Evolutionary conservation across 2,329 filamentous ascomycete species (phyloP), one percentile per base, ranked within the genome.

Genomic region (Penicillium sp.): DNA sequence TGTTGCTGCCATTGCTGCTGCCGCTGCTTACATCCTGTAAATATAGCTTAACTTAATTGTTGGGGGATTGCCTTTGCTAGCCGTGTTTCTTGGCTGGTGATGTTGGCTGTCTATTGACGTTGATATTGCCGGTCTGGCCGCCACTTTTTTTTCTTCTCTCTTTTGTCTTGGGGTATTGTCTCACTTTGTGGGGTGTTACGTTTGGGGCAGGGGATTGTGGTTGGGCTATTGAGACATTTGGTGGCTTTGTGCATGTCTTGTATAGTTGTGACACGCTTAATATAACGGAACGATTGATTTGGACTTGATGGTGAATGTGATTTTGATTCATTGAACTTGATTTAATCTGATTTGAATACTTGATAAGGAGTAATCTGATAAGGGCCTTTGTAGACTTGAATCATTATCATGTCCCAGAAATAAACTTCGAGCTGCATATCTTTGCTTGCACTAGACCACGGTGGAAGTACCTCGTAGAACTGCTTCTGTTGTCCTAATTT

Each of bases 11-110:
- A 15, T 70, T 30, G 70, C 66, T 30, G 72, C 68, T n/a, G 70
- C 65, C 28, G 70, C 67, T 59, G 68, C 65, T 54, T 71, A 68
- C 61, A 53, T 71, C 42, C 65, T 72, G 66, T 72, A 67, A 70
- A 67, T 67, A 61, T 67, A 66, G 53, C 53, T 56, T 53, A 50
- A 38, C 51, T 50, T 57, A 57, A 60, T 56, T 42, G 30, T 54
- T 15, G 30, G 30, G 35, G 17, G 24, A 19, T 54, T 54, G 51
- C 50, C 58, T 26, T 28, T 19, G 38, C 33, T 22, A 10, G 24
- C 28, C 24, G 7, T 50, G 55, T 62, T 56, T 56, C 53, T 63
- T 58, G 57, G 53, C 28, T 54, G 45, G 59, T n/a, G 49, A 38
- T 56, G n/a, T 51, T 58, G 37, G 45, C 42, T 51, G n/a, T 44